Base-by-base conservation (phyloP, 1,284 basidiomycete species). In the Ustilago hordei region DNA sequence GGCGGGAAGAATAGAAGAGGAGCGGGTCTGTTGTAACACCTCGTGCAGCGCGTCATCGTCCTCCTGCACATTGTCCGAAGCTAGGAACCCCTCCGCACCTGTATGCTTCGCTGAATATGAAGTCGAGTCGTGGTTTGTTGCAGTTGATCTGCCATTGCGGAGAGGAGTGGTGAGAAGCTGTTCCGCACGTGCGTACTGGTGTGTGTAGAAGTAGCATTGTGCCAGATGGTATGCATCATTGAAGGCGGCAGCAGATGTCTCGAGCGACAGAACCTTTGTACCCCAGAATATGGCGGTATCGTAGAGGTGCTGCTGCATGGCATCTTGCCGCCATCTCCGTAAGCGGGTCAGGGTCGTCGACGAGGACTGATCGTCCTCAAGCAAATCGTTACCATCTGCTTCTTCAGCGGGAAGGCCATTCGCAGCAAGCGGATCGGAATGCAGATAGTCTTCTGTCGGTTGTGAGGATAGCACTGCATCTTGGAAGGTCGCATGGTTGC, bases 221-320 rank as follows among this genome's bases (percentile, higher is more conserved):
- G 97, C 96, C 17, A 99, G 91, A 95, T 96, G 98, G 87, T 98
- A 99, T 9, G 95, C 97, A 87, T 99, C 97, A 86, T 83, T 85
- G 66, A 74, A 68, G 31, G 69, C 69, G 12, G 60, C 54, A 2
- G 73, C 13, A 2, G 62, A 62, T 4, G 50, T 58, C 48, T 96
- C 98, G 91, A 95, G 94, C 64, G 91, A 93, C 41, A 98, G 88
- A 52, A 98, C 91, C 87, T 99, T 98, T 88, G 96, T 93, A 3
- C 95, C 97, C 97, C 97, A 99, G 85, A 98, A 98, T 9, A 93
- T 92, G 13, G 97, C 97, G 0, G 96, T 98, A 77, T 95, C 94
- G 87, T 98, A 98, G 35, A 99, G 88, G 88, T 99, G 96, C 86
- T 98, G 96, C 90, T 95, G 94, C 82, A 98, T 91, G 43, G 97